Conservation (phyloP, 2,329 filamentous ascomycete genomes). For the Monosporascus ibericus region DNA sequence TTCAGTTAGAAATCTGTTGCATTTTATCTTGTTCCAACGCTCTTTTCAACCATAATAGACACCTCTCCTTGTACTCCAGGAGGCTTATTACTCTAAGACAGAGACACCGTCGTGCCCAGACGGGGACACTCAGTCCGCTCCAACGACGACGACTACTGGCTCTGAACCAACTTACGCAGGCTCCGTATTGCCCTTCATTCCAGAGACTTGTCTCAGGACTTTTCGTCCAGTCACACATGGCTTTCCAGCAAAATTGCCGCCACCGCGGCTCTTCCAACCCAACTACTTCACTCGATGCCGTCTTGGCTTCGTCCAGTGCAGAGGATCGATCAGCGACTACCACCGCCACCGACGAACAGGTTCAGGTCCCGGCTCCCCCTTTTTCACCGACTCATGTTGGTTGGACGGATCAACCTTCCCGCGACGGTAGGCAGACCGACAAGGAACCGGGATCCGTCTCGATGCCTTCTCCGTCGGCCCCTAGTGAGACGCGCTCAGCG, state of each 20-base stretch:
- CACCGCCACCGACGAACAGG: constrained; percentile 8
- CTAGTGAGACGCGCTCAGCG: constrained; percentile 39
- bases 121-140: constrained; percentile 20
- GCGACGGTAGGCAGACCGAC: constrained; percentile 11
- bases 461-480: constrained; percentile 31
- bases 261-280: constrained; percentile 16
- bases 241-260: constrained; percentile 19
- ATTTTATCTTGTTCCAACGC: constrained; percentile 22
- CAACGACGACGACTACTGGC: constrained; percentile 12
- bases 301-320: constrained; percentile 16
- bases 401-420: constrained; percentile 4
- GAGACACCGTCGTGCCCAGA: constrained; percentile 20
- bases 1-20: constrained; percentile 25
- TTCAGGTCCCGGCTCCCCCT: constrained; percentile 4
- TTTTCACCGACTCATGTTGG: constrained; percentile 10
- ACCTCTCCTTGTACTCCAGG: constrained; percentile 21
- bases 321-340: constrained; percentile 6
- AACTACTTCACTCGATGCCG: constrained; percentile 20
- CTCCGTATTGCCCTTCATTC: constrained; percentile 11
- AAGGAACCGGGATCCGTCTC: constrained; percentile 23
- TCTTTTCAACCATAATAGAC: constrained; percentile 22
- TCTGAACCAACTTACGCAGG: constrained; percentile 9
- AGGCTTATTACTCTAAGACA: constrained; percentile 18
- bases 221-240: constrained; percentile 19
- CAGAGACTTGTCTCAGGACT: constrained; percentile 10